Evolutionary conservation across 257 asterid genomes (phyloP).

Genomic region (Rehmannia glutinosa): DNA sequence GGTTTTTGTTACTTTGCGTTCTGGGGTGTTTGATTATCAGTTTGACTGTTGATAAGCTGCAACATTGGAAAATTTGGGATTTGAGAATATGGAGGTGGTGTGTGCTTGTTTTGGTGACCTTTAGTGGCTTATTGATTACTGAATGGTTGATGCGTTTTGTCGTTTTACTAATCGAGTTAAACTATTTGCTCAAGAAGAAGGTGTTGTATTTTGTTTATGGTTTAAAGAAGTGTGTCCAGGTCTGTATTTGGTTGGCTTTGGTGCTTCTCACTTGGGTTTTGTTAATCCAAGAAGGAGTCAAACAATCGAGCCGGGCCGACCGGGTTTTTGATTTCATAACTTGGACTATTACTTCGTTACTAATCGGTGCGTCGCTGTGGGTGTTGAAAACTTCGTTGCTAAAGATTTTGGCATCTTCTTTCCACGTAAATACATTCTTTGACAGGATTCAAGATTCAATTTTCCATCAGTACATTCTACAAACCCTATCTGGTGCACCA

Average conservation of each 20-base stretch:
- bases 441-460: constrained; percentile 78
- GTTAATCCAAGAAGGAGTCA: constrained; percentile 40
- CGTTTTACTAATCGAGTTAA: constrained; percentile 75
- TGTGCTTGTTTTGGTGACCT: constrained; percentile 63
- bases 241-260: constrained; percentile 57
- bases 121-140: constrained; percentile 70
- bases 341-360: constrained; percentile 56
- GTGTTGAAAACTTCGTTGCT: constrained; percentile 64
- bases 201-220: constrained; percentile 78
- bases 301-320: constrained; percentile 25
- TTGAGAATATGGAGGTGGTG: constrained; percentile 71
- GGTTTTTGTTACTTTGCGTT: constrained; percentile 56
- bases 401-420: constrained; percentile 74
- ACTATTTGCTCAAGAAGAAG: constrained; percentile 63
- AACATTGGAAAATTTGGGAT: constrained; percentile 38
- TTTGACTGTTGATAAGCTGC: constrained; percentile 39
- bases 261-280: constrained; percentile 70
- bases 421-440: constrained; percentile 75
- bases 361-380: constrained; percentile 77
- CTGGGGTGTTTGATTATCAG: constrained; percentile 51
- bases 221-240: constrained; percentile 66
- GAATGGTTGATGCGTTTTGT: constrained; percentile 54
- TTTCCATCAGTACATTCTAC: constrained; percentile 66
- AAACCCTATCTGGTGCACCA: constrained; percentile 66
- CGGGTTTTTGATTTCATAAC: constrained; percentile 52